Evolutionary conservation across 169 alveolate species (phyloP), one percentile per base, ranked within the genome.

Genomic region (Haemoproteus tartakovskyi): DNA sequence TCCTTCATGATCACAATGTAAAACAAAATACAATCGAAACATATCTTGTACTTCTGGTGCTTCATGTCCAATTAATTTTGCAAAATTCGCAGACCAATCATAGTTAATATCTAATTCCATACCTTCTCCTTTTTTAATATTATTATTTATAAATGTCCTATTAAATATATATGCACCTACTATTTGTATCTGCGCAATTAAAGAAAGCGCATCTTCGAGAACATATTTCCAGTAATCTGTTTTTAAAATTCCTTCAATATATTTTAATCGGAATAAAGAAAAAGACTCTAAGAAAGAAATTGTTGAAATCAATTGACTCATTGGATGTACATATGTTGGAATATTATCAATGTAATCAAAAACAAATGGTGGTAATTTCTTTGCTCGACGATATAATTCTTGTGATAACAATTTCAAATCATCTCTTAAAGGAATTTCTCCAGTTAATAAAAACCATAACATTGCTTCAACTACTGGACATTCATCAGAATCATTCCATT

Each of bases 381-480:
- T 74, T 29, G 78, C 89, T 46, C 97, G 83, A 46, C 57, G 80
- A 12, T 70, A 79, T 74, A 95, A 62, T 47, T 93, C 97, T 40
- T 79, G 54, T 19, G 91, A 67, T 37, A 95, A 80, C 22, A 79
- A 83, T 36, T 84, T 59, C 26, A 88, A 62, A 38, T 95, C 91
- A 14, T 79, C 78, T 4, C 64, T 79, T 59, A 84, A 79, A 14
- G 98, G 98, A 51, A 91, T 86, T 60, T 94, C 94, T 41, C 95
- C 97, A 19, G 98, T 96, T 74, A 94, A 79, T 26, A 95, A 88
- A 11, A 93, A 88, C 98, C 98, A 95, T 29, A 95, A 85, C 57
- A 92, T 89, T 14, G 95, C 95, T 85, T 96, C 99, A n/a, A 98
- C 94, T 36, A 92, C 78, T 12, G 98, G 98, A 78, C 92, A 88